These are phyloP conservation scores for Wickerhamomyces chambardii DNA, from an alignment of 805 yeast genomes.

Conservation along the genomic window DNA sequence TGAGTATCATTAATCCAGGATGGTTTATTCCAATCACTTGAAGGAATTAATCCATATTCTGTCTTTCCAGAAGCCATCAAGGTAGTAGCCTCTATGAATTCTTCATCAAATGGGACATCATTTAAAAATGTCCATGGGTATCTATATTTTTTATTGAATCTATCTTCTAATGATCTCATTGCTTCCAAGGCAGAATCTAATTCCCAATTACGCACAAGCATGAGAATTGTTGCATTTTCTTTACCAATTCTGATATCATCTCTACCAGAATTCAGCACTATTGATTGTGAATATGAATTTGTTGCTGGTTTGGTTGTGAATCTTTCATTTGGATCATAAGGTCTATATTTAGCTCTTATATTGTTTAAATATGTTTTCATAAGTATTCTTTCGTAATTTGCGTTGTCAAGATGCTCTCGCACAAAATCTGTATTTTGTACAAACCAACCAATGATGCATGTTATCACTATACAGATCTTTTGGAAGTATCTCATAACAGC, in stretches of 20 bases:
- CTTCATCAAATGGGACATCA: constrained; percentile 59
- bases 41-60: constrained; percentile 57
- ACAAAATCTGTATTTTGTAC: constrained; percentile 12
- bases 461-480: constrained; percentile 17
- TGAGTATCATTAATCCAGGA: constrained; percentile 51
- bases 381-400: constrained; percentile 6
- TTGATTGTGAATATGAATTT: constrained; percentile 26
- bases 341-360: constrained; percentile 5
- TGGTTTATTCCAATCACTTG: constrained; percentile 75
- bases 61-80: constrained; percentile 58
- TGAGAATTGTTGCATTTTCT: constrained; percentile 81
- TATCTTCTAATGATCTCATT: constrained; percentile 71
- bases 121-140: constrained; percentile 79
- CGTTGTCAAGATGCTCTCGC: constrained; percentile 12
- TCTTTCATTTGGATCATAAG: constrained; percentile 9
- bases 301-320: constrained; percentile 25
- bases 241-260: constrained; percentile 32
- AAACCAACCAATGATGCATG: constrained; percentile 11
- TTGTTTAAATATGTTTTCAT: constrained; percentile 16
- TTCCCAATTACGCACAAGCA: constrained; percentile 83
- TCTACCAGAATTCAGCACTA: constrained; percentile 17
- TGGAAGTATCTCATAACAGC: constrained; percentile 17
- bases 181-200: constrained; percentile 63
- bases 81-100: constrained; percentile 51
- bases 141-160: constrained; percentile 56